A percentile compares a stretch with the other conserved stretches of the same genome.
Conservation (phyloP, 2,329 filamentous ascomycete species). For the Xylariaceae sp. region DNA sequence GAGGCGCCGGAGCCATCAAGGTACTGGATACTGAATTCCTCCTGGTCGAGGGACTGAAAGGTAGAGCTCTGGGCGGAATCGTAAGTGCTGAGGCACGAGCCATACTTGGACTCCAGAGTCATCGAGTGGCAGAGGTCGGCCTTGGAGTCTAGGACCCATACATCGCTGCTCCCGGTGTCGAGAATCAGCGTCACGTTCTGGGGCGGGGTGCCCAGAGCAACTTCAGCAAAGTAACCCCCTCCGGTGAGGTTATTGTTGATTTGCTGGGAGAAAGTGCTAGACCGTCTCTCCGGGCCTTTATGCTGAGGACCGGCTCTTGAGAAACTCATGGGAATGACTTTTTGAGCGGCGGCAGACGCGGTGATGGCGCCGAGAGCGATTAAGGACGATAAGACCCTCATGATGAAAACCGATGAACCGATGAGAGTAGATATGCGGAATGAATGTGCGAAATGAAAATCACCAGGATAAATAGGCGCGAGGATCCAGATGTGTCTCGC, state of each 20-base stretch:
- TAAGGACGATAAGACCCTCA: slow-evolving; percentile 19
- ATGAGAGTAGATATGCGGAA: not conserved
- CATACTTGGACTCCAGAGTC: slow-evolving; percentile 32
- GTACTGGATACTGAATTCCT: slow-evolving; percentile 55
- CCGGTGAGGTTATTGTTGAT: slow-evolving; percentile 50
- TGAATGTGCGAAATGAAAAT: not conserved
- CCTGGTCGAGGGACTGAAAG: slow-evolving; percentile 38
- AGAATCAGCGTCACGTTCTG: slow-evolving; percentile 51
- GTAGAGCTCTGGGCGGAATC: slow-evolving; percentile 44
- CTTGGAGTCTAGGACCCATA: slow-evolving; percentile 46
- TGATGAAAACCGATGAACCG: slow-evolving; percentile 4
- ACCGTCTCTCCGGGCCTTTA: slow-evolving; percentile 15
- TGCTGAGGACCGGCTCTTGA: slow-evolving; percentile 16
- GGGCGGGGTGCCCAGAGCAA: slow-evolving; percentile 53
- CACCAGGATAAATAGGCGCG: not conserved
- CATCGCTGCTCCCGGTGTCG: slow-evolving; percentile 59
- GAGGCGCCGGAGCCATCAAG: slow-evolving; percentile 50
- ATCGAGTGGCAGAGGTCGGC: slow-evolving; percentile 38
- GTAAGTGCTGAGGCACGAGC: slow-evolving; percentile 38
- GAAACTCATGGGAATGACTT: slow-evolving; percentile 27
- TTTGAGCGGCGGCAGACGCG: slow-evolving; percentile 19
- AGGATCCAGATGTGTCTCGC: not conserved
- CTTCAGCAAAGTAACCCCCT: slow-evolving; percentile 52
- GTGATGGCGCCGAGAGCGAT: slow-evolving; percentile 16
- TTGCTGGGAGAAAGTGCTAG: slow-evolving; percentile 32